Evolutionary conservation across 768 basidiomycete genomes (phyloP), one percentile per base, ranked within the genome.

Genomic region (Stropharia rugosoannulata): DNA sequence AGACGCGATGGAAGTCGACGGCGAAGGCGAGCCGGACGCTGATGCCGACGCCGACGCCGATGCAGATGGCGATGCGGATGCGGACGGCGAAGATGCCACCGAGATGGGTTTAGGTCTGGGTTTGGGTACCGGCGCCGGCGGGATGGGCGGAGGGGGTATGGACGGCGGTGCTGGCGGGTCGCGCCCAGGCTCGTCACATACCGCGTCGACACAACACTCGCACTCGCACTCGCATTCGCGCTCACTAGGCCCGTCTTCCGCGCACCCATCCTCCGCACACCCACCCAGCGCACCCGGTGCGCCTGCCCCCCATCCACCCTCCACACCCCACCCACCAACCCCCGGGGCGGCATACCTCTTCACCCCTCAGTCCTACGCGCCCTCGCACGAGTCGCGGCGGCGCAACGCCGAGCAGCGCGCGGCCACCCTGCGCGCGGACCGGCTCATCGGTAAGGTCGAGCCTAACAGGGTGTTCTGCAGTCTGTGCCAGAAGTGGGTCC

Each of bases 381-480:
- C 83, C 7, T 70, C 77, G 0, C 78, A 87, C 58, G 89, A 89
- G 62, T 84, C 87, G 13, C 81, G 89, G 19, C 74, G 87, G 25
- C 80, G 87, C 54, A 90, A 89, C 61, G 89, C 90, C 16, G 90
- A 91, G 63, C 88, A 91, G 68, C 83, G 90, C 29, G 87, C 86
- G 0, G 86, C 86, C 9, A 82, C 82, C 1, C 77, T 93, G 36
- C 77, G 85, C 5, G 80, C 84, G 1, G 90, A 93, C 68, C 64
- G 71, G 0, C 75, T 89, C 6, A 80, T 90, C 51, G 80, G 78
- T 16, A 78, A 83, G 53, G 90, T 92, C 35, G 89, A 91, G 63
- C 85, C 87, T 0, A 86, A 86, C 61, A 69, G 84, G 27, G 87
- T 91, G 0, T 89, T 90, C 61, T 93, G 90, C 64, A 75, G 77